Percentiles rank a stretch among this genome's conserved stretches.
Conservation (phyloP, 2,329 filamentous ascomycete genomes). For the Gremmenia infestans region DNA sequence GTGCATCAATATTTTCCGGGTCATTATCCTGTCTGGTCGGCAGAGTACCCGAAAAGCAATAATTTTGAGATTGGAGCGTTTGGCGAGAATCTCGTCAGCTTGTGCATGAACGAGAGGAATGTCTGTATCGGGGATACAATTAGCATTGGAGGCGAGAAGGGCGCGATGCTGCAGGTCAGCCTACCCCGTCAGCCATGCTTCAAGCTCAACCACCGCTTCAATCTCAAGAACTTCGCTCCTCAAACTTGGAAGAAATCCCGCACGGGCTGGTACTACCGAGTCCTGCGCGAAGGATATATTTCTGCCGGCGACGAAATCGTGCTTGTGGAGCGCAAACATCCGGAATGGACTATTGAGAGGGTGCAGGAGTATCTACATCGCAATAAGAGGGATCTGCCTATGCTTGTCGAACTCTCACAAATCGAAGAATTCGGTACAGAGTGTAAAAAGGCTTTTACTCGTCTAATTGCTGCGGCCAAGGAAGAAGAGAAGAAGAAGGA, state of each 20-base stretch:
- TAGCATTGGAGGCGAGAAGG: conserved; percentile 40
- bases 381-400: conserved; percentile 43
- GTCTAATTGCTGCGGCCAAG: conserved; percentile 44
- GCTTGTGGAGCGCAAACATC: conserved; percentile 50
- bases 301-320: conserved; percentile 51
- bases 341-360: conserved; percentile 57
- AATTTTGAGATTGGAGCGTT: conserved; percentile 55
- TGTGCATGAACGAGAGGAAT: conserved; percentile 56
- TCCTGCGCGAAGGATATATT: conserved; percentile 51
- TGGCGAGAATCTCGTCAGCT: conserved; percentile 59
- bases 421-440: conserved; percentile 33
- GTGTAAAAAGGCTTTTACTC: conserved; percentile 48
- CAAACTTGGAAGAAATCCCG: conserved; percentile 51
- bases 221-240: conserved; percentile 56
- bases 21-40: conserved; percentile 52
- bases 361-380: conserved; percentile 59
- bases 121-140: conserved; percentile 61
- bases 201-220: conserved; percentile 65
- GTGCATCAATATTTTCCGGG: conserved; percentile 52
- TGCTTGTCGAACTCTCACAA: conserved; percentile 44
- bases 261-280: conserved; percentile 63
- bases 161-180: conserved; percentile 51
- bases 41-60: conserved; percentile 46
- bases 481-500: conserved; percentile 23
- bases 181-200: conserved; percentile 61